Base-by-base conservation (phyloP, 805 yeast genomes). In the Schwanniomyces sp. region DNA sequence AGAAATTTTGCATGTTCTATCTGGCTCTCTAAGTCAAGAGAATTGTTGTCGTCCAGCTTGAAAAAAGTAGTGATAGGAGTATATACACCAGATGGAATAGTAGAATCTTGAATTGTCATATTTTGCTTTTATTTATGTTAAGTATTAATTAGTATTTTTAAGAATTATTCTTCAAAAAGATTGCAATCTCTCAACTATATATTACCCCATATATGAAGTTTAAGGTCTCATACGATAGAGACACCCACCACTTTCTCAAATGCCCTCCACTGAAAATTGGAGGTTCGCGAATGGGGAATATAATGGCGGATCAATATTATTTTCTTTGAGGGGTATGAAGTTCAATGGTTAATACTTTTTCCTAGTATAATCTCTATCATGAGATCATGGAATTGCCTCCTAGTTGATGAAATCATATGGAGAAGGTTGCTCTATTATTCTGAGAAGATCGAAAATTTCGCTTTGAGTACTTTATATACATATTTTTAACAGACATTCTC, bases 21-120 rank as follows among this genome's bases (percentile, higher is more conserved):
- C 47, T 63, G 69, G 18, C 69, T 54, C 2, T 59, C 65, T 27
- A 62, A 49, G 47, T 68, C 70, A 11, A 68, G 41, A 4, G 66
- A 57, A 34, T 54, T 59, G 21, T 56, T 52, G 11, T 54, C 56
- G 25, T 59, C 60, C 9, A 21, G 16, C 37, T 59, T 63, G 59
- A 61, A 66, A 45, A 57, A 63, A 1, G 69, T 62, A 17, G 61
- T 52, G 7, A 62, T 52, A 30, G 69, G 69, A 14, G 66, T 53
- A 46, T 64, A 64, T 18, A 64, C 59, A 14, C 69, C 69, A 7
- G 44, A 37, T 11, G 57, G 57, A 32, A 50, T 45, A 16, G 46
- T 34, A 28, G 48, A 27, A 27, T 27, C 30, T 27, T 27, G 30
- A 27, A 27, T 27, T 10, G 30, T 27, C 30, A 27, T 27, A 27